phyloP scores from a whole-genome alignment of 495 filamentous ascomycete genomes.

The Penicillium diatomitis region DNA sequence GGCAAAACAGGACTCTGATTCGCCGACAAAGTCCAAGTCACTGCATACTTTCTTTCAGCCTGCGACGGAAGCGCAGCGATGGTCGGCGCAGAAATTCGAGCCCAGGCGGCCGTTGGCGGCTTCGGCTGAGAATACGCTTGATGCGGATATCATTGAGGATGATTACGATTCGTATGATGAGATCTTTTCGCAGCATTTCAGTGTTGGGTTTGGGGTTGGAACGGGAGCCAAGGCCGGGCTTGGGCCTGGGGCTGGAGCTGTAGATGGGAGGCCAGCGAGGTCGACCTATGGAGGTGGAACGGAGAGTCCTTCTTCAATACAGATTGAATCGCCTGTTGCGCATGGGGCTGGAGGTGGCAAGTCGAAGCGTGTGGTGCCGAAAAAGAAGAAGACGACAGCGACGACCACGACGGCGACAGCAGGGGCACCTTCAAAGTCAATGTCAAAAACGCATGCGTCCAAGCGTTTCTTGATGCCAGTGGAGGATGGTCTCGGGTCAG shows the following conservation, averaged over 20 bases:
- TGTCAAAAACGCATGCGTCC: slow-evolving; percentile 2
- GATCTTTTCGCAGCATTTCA: slow-evolving; percentile 23
- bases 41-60: slow-evolving; percentile 16
- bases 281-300: too few relatives aligned
- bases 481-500: background rate
- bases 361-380: slow-evolving; percentile 5
- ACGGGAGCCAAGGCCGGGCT: too few relatives aligned
- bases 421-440: background rate
- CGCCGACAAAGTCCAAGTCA: slow-evolving; percentile 10
- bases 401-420: too few relatives aligned
- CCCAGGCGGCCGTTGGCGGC: slow-evolving; percentile 6
- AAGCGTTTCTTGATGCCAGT: slow-evolving; percentile 22
- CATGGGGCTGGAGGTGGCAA: background rate
- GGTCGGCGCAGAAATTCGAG: slow-evolving; percentile 23
- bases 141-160: slow-evolving; percentile 42
- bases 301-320: background rate
- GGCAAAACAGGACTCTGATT: too few relatives aligned
- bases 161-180: slow-evolving; percentile 42
- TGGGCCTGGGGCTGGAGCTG: too few relatives aligned
- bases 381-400: background rate
- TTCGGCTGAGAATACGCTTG: slow-evolving; percentile 16
- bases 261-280: too few relatives aligned
- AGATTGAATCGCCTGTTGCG: background rate
- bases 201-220: background rate
- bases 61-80: slow-evolving; percentile 23